Conservation (phyloP, 768 basidiomycete species). For the Pleurotus pulmonarius region DNA sequence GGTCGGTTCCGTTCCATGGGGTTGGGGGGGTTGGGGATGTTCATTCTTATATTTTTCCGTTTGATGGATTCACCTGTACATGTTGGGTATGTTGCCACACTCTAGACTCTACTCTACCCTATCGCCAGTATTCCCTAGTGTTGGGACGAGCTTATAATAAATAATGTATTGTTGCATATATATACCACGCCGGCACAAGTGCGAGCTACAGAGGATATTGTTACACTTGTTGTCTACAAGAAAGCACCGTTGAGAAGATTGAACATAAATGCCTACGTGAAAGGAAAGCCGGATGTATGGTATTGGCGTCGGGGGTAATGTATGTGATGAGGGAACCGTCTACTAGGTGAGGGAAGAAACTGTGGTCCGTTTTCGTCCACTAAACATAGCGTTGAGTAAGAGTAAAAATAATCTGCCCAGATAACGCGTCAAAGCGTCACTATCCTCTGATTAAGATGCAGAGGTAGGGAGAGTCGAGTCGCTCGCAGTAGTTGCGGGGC, state of each 20-base stretch:
- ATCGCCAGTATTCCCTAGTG: background rate
- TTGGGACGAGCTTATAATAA: slow-evolving; percentile 4
- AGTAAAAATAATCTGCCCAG: background rate
- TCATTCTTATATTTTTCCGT: background rate
- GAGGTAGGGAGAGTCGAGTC: no score
- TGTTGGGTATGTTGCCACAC: background rate
- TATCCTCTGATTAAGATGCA: no score
- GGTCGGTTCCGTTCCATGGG: background rate
- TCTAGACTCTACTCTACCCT: background rate
- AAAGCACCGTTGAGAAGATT: background rate
- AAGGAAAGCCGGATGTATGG: slow-evolving; percentile 3
- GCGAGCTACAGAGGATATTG: background rate
- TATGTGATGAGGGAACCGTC: background rate
- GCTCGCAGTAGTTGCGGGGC: background rate
- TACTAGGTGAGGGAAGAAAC: background rate
- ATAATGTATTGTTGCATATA: slow-evolving; percentile 7
- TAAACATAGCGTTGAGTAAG: background rate
- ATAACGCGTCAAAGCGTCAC: no score
- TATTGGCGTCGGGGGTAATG: background rate
- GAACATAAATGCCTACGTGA: background rate
- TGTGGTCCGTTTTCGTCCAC: background rate
- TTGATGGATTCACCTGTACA: background rate
- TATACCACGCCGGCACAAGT: background rate
- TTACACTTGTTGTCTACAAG: slow-evolving; percentile 3
- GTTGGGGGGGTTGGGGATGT: background rate